Evolutionary conservation across 176 grass and related monocot genomes (phyloP).

Genomic region (Oryza meridionalis): DNA sequence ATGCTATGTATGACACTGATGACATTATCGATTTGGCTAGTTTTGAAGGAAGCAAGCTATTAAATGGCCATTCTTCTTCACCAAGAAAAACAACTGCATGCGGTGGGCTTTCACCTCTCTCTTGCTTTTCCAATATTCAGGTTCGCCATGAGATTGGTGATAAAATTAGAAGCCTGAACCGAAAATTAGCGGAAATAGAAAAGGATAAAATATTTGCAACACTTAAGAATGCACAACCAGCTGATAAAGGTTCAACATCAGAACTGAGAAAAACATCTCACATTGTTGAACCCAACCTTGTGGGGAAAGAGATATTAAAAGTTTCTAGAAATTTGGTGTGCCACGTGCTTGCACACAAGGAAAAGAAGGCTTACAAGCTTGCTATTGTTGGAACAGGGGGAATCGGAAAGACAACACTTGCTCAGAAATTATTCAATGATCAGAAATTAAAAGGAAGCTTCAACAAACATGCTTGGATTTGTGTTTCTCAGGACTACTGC

Average conservation of each 20-base stretch:
- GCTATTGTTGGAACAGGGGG: too few species aligned
- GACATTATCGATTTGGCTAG: conserved; percentile 40
- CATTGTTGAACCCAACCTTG: conserved; percentile 29
- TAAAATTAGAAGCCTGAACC: conserved; percentile 28
- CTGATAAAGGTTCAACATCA: too few species aligned
- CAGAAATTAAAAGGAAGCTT: conserved; percentile 22
- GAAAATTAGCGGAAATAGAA: conserved; percentile 22
- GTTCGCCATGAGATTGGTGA: conserved; percentile 9
- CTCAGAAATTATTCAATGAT: conserved; percentile 47
- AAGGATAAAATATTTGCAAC: neutral
- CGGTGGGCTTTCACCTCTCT: neutral
- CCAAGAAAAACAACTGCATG: too few species aligned
- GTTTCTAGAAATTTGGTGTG: neutral
- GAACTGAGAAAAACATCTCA: too few species aligned
- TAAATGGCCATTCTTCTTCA: neutral
- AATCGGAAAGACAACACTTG: conserved; percentile 31
- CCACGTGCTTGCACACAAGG: neutral
- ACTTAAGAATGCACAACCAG: too few species aligned
- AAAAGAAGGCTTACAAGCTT: neutral
- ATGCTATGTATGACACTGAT: conserved; percentile 55
- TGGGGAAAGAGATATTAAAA: conserved; percentile 29
- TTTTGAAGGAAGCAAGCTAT: conserved; percentile 12
- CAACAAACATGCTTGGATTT: conserved; percentile 34
- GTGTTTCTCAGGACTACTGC: conserved; percentile 31
- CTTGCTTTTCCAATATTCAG: conserved; percentile 1